Base-by-base conservation (phyloP, 1,284 basidiomycete species). In the Grifola frondosa region DNA sequence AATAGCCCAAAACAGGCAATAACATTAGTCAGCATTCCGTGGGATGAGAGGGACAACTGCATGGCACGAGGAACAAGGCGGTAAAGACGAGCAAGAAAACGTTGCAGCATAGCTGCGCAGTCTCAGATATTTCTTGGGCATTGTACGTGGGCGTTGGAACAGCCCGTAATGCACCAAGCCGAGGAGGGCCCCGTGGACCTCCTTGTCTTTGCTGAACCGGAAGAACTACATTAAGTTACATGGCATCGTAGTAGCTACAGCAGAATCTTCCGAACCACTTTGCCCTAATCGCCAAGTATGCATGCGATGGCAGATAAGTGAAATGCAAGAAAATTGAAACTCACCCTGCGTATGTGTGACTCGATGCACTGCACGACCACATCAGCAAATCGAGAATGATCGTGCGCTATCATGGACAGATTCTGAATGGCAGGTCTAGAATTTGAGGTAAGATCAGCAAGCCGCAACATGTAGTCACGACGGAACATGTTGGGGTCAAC, bases 351-450 rank as follows among this genome's bases (percentile, higher is more conserved):
- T 44, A 98, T 92, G 54, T 97, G 94, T 22, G 77, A 69, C 59
- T 97, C 93, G 35, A 99, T 71, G 63, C 90, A 92, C 53, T 94
- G 85, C 1, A 87, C 88, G 17, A 98, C 87, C 40, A 92, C 80
- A 46, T 86, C 80, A 53, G 90, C 84, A 68, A 85, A 77, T 49
- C 88, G 82, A 42, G 81, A 73, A 62, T 89, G 85, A 48, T 96
- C 88, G 72, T 93, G 88, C 25, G 97, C 95, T 58, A 93, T 81
- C 74, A 96, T 82, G 22, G 96, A 98, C n/a, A 99, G 72, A 50
- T 81, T 81, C 68, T 96, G 94, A 58, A 99, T 99, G 54, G 97
- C 86, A 12, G 93, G 91, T 62, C 95, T 88, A 54, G 94, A 97
- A 69, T 99, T 99, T 74, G 96, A 85, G 30, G 86, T 94, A 50